Evolutionary conservation across 768 basidiomycete species (phyloP).

Genomic region (Boletus fagicola): DNA sequence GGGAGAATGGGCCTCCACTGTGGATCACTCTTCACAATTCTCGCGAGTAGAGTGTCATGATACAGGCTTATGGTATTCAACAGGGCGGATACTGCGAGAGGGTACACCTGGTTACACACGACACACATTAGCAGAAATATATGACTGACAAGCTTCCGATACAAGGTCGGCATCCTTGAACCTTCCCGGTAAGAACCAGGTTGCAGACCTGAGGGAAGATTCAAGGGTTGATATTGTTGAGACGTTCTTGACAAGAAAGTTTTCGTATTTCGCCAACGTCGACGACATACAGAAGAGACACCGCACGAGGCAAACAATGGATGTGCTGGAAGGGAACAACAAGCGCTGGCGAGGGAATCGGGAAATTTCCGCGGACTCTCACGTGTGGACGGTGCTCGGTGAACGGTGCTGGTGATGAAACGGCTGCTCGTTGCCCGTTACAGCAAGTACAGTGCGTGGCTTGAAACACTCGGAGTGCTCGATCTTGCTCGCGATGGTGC

Average conservation of each 20-base stretch:
- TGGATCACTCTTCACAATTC: conserved; percentile 59
- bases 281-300: conserved; percentile 48
- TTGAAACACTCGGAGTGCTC: not conserved
- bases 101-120: conserved; percentile 14
- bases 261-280: conserved; percentile 71
- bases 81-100: conserved; percentile 71
- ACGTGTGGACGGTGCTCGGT: not conserved
- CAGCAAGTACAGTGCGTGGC: not conserved
- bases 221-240: conserved; percentile 86
- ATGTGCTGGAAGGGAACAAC: not conserved
- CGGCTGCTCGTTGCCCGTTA: not conserved
- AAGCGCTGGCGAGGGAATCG: not conserved
- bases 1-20: conserved; percentile 76
- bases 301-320: not conserved
- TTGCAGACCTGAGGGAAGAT: conserved; percentile 82
- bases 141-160: conserved; percentile 84
- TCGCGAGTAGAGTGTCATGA: conserved; percentile 87
- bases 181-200: conserved; percentile 93
- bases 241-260: conserved; percentile 80
- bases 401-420: not conserved
- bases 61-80: conserved; percentile 90
- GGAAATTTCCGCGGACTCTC: conserved; percentile 11
- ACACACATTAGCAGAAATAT: conserved; percentile 10
- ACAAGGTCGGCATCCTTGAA: conserved; percentile 98
- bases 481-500: not conserved